These are phyloP conservation scores for Metschnikowia anglica DNA, from an alignment of 805 yeast species.

Conservation along the genomic window DNA sequence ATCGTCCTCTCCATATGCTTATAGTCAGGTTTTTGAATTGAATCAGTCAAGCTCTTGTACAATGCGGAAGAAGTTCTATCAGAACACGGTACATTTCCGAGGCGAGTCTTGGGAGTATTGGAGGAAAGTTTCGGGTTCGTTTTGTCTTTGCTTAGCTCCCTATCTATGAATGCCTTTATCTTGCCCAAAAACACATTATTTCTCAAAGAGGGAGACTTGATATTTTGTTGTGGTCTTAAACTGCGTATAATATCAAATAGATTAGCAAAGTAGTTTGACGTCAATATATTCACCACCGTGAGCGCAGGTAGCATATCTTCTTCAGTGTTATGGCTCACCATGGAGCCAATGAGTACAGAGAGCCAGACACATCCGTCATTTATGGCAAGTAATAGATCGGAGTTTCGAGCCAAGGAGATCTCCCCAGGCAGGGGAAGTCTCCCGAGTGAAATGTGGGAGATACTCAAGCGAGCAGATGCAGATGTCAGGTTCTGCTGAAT, in stretches of 20 bases:
- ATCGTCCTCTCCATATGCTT: conserved; percentile 9
- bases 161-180: conserved; percentile 29
- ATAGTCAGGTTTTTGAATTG: conserved; percentile 8
- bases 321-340: conserved; percentile 15
- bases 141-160: conserved; percentile 18
- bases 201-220: conserved; percentile 38
- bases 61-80: not conserved
- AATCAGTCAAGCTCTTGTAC: not conserved
- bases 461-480: conserved; percentile 4
- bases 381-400: conserved; percentile 34
- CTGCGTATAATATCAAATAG: conserved; percentile 36
- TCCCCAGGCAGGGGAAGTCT: conserved; percentile 15
- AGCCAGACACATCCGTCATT: conserved; percentile 39
- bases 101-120: not conserved
- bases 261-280: conserved; percentile 40
- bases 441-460: conserved; percentile 10
- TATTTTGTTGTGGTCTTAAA: conserved; percentile 37
- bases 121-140: not conserved
- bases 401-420: conserved; percentile 21
- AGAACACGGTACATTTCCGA: not conserved
- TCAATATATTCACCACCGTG: conserved; percentile 39
- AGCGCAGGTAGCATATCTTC: conserved; percentile 25
- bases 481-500: conserved; percentile 11
- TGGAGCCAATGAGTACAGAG: conserved; percentile 24
- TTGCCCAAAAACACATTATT: conserved; percentile 26